A percentile compares a stretch with the other conserved stretches of the same genome.
Conservation (phyloP, 2,329 filamentous ascomycete genomes). For the Penicillium sp. region DNA sequence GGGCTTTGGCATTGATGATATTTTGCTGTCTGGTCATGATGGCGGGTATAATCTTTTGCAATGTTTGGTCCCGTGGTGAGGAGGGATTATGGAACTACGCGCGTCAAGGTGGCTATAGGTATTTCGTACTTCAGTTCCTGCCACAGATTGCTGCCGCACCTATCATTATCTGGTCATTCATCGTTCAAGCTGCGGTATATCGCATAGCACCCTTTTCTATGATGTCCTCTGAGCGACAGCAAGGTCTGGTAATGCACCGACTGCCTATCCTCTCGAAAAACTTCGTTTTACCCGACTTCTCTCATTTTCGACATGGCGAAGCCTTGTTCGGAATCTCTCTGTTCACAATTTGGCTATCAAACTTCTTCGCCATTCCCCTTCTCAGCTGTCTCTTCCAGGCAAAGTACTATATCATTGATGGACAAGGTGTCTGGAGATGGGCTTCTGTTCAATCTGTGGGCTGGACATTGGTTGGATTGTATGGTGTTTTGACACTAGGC, state of each 20-base stretch:
- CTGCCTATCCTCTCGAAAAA: constrained; percentile 59
- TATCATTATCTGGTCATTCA: constrained; percentile 73
- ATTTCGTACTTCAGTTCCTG: constrained; percentile 83
- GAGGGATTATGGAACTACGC: constrained; percentile 67
- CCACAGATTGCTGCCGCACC: constrained; percentile 72
- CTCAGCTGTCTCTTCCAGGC: constrained; percentile 73
- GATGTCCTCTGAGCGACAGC: constrained; percentile 65
- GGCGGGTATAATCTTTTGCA: constrained; percentile 68
- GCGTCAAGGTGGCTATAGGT: constrained; percentile 67
- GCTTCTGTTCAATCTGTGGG: constrained; percentile 72
- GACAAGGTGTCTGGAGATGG: constrained; percentile 70
- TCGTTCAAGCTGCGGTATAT: constrained; percentile 69
- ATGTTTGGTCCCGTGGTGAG: constrained; percentile 63
- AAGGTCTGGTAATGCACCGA: constrained; percentile 62
- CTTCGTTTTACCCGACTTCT: constrained; percentile 66
- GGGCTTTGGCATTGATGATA: constrained; percentile 61
- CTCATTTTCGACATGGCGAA: constrained; percentile 67
- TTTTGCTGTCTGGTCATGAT: constrained; percentile 67
- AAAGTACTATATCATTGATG: constrained; percentile 59
- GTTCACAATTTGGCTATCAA: constrained; percentile 70
- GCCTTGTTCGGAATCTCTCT: constrained; percentile 65
- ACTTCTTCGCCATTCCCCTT: constrained; percentile 73
- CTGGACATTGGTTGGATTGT: constrained; percentile 74
- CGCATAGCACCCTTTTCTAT: constrained; percentile 73
- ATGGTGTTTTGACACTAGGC: constrained; percentile 63